These are phyloP conservation scores for Penicillium sp. DNA, from an alignment of 2,329 filamentous ascomycete genomes.

Conservation along the genomic window DNA sequence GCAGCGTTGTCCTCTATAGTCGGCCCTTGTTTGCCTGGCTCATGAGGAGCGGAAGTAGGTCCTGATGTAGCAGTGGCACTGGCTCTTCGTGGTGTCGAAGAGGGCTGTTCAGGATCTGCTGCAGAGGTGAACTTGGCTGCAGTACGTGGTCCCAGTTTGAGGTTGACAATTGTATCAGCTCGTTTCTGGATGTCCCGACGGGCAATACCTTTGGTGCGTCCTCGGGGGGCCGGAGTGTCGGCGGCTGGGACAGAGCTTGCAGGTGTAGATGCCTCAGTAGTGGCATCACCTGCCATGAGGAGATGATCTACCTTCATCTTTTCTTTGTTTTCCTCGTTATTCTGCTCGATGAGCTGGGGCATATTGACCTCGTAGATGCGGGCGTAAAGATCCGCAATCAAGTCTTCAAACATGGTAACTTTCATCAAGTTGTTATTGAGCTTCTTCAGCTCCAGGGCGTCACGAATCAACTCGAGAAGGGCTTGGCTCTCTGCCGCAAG, in stretches of 20 bases:
- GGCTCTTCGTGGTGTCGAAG: constrained; percentile 9
- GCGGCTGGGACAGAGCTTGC: constrained; percentile 30
- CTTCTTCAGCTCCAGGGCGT: constrained; percentile 66
- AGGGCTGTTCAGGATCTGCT: constrained; percentile 22
- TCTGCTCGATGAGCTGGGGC: constrained; percentile 38
- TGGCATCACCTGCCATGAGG: constrained; percentile 37
- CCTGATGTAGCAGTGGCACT: constrained; percentile 21
- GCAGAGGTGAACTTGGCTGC: constrained; percentile 22
- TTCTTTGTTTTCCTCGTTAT: constrained; percentile 44
- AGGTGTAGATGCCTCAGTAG: constrained; percentile 30
- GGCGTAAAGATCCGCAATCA: constrained; percentile 88
- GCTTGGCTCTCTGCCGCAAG: constrained; percentile 44
- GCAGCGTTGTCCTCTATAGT: neutral
- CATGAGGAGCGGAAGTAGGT: constrained; percentile 45
- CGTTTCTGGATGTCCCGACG: constrained; percentile 56
- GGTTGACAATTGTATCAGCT: constrained; percentile 54
- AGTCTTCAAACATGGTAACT: constrained; percentile 76
- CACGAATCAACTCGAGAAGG: constrained; percentile 59
- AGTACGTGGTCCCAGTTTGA: constrained; percentile 31
- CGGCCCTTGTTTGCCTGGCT: constrained; percentile 4
- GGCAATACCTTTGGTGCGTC: constrained; percentile 55
- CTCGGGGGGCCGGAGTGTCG: constrained; percentile 34
- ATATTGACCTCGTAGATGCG: constrained; percentile 44
- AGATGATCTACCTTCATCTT: constrained; percentile 48
- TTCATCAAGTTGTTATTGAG: constrained; percentile 88